Base-by-base conservation (phyloP, 768 basidiomycete genomes). In the Tylopilus rubrobrunneus region DNA sequence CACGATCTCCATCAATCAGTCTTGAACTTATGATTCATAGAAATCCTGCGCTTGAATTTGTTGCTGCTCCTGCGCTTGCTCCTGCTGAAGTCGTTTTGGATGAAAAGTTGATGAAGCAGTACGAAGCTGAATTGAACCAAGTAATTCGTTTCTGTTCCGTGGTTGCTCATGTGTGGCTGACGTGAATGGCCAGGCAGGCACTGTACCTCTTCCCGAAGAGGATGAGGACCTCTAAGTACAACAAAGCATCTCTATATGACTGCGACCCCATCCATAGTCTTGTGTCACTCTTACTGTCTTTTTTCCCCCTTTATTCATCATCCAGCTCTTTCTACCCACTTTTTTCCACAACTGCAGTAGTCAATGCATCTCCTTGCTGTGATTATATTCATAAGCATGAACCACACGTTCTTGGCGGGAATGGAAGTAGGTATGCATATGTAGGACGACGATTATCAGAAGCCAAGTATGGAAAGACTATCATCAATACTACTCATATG, bases 161-260 rank as follows among this genome's bases (percentile, higher is more conserved):
- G 11, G 28, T 44, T 42, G 19, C 51, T 2, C 33, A 21, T 45
- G 19, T 28, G 12, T 59, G n/a, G 12, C 52, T 55, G 39, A 67
- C 56, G 48, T 41, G 53, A 51, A 29, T 55, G 47, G 9, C 14
- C 51, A 92, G 86, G 96, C 96, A 55, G 93, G 90, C 67, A 78
- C 79, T 57, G 87, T 94, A 58, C 97, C 97, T 66, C 89, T 99
- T 57, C 97, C 97, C 49, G 97, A 98, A 74, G 97, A 99, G 73
- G 97, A 95, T 48, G 93, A 96, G 53, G 89, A 92, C 61, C 79
- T 90, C 65, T 87, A 80, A 76, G 52, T 39, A 58, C 52, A 31
- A 58, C 49, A 29, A 53, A 21, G 48, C 62, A 60, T 55, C 44
- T 60, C 43, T 39, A 56, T 56, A 62, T 57, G 62, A 56, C 51